phyloP scores from a whole-genome alignment of 345 rosid genomes.

The Garcia nutans region DNA sequence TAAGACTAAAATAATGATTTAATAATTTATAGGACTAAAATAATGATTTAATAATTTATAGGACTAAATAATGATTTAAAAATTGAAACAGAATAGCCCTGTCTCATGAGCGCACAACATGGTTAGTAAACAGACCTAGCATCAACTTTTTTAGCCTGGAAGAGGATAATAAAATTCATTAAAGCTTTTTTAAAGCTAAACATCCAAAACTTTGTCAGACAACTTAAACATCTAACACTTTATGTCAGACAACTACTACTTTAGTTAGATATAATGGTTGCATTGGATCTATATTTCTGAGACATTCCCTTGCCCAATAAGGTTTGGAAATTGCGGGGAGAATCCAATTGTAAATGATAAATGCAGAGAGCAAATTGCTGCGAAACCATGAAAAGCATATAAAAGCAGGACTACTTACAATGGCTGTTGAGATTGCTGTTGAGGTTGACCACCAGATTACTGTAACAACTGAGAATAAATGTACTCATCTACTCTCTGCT shows the following conservation, averaged over 20 bases:
- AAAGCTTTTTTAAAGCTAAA: too few relatives aligned
- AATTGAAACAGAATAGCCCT: not conserved
- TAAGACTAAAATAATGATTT: too few relatives aligned
- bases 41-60: too few relatives aligned
- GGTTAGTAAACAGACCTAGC: too few relatives aligned
- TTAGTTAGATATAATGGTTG: not conserved
- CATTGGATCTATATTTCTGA: not conserved
- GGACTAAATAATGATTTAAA: too few relatives aligned
- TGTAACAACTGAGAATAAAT: conserved; percentile 55
- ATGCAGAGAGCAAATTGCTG: not conserved
- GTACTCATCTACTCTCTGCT: conserved; percentile 68
- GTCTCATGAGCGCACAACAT: not conserved
- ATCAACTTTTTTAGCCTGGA: too few relatives aligned
- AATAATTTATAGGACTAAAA: too few relatives aligned
- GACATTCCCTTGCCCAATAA: not conserved
- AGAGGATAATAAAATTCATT: too few relatives aligned
- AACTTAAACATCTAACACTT: too few relatives aligned
- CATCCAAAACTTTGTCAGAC: too few relatives aligned
- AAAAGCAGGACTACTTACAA: conserved; percentile 18
- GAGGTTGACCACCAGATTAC: conserved; percentile 30
- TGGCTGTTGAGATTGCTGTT: conserved; percentile 25
- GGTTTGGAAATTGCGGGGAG: not conserved
- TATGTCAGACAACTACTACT: too few relatives aligned
- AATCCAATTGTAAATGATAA: not conserved
- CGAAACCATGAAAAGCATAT: not conserved